Base-by-base conservation (phyloP, 108 stramenopile genomes). In the Cyclotella baltica region DNA sequence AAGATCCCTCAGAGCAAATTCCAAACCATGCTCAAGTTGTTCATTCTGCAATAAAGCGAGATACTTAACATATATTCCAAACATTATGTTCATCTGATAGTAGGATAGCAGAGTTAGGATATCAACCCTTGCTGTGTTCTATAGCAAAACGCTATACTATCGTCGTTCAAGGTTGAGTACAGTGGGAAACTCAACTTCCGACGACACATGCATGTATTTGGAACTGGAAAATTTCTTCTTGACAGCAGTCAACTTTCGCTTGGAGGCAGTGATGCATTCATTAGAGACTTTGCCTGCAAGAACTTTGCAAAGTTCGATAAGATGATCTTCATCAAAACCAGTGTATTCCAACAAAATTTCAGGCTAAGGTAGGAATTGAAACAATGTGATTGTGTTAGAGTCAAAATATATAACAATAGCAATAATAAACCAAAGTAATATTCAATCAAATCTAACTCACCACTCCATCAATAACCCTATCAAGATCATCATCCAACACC, bases 321-420 rank as follows among this genome's bases (percentile, higher is more conserved):
- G 63, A 18, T 75, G n/a, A 9, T 72, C 51, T 53, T 64, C 55
- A 11, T 74, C 61, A 50, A 85, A 94, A 8, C 87, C 86, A 11
- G 91, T 88, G 70, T 94, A 94, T 73, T 88, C 83, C 63, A 84
- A 62, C 50, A 91, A 72, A 22, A 77, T 74, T 56, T 72, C 19
- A n/a, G 85, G 88, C 87, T 88, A 37, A 56, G 46, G 13, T 6
- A 67, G 36, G 34, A 16, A 70, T 31, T 23, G 33, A 51, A 72
- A n/a, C 10, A 10, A 52, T 11, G 40, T 10, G 4, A 52, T 52
- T 40, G 34, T 63, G 52, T 83, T 31, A 65, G 43, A 37, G 51
- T 50, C 31, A 40, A 18, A 62, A 48, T 22, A 36, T 36, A 28
- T 22, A 47, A 65, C 67, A 55, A 55, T 36, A 56, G 51, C n/a